Evolutionary conservation across 2,329 filamentous ascomycete species (phyloP), one percentile per base, ranked within the genome.

Genomic region (Hypoxylon sp.): DNA sequence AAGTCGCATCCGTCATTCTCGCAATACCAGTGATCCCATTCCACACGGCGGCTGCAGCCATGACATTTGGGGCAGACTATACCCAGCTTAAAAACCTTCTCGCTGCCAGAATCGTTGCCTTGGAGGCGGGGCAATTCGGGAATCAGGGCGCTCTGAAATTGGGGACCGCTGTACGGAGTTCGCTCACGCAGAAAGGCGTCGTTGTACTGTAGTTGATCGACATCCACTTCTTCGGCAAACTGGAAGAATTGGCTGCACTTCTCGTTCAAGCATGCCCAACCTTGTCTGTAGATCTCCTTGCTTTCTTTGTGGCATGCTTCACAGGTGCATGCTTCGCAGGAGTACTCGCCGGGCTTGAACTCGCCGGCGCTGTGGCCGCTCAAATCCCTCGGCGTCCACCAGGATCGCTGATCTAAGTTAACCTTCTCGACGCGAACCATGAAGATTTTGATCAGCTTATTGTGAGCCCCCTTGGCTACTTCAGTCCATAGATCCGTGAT

Each of bases 401-500:
- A 92, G 35, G 88, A 89, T 22, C 79, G 79, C 10, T 79, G 77
- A 0, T 75, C 65, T 0, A 85, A 75, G 14, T 89, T 77, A 0
- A 92, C 79, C 67, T 91, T 91, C 76, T 94, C 89, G 2, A 93
- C 85, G 0, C 91, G 86, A 27, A 91, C 84, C 69, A 88, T 89
- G 72, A 86, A 85, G 0, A 78, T 70, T 0, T 72, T 76, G 5
- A 78, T 69, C 0, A 63, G 37, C 1, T 63, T 40, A 0, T 84
- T 82, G 0, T 77, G 79, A 5, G 77, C 82, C 1, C 72, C 73
- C 1, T 76, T 77, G 0, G 81, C 81, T 66, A 83, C 85, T 72
- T 95, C 92, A 10, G 80, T 82, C 92, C 92, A 95, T 0, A 93
- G 82, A 54, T 91, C 82, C 0, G 90, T 91, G 11, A 92, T 82